Conservation (phyloP, 2,329 filamentous ascomycete species). For the Drechslera avenae region DNA sequence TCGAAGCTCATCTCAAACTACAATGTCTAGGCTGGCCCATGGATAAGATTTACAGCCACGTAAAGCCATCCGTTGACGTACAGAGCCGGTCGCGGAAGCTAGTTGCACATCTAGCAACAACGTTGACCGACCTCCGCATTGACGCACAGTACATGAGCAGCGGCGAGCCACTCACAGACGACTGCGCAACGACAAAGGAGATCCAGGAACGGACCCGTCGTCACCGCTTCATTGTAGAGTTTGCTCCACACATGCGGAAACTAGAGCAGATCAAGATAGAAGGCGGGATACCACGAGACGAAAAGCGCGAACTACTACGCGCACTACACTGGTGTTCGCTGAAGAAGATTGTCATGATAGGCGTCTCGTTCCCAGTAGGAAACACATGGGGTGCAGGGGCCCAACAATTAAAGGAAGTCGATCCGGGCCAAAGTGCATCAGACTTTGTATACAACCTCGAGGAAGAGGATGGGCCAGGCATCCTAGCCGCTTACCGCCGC, state of each 20-base stretch:
- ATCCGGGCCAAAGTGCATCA: constrained; percentile 25
- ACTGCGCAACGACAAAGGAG: constrained; percentile 19
- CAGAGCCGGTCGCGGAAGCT: constrained; percentile 34
- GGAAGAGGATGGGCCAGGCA: constrained; percentile 35
- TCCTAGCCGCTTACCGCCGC: constrained; percentile 33
- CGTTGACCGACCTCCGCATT: constrained; percentile 50
- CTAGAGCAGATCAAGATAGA: constrained; percentile 54
- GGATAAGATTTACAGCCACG: constrained; percentile 51
- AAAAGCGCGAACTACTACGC: constrained; percentile 53
- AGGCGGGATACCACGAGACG: constrained; percentile 54
- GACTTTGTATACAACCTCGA: constrained; percentile 33
- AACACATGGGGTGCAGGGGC: constrained; percentile 53
- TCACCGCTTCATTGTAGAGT: constrained; percentile 50
- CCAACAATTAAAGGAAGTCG: constrained; percentile 36
- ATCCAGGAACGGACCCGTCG: constrained; percentile 34
- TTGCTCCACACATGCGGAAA: constrained; percentile 50
- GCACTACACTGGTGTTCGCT: constrained; percentile 51
- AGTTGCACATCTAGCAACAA: constrained; percentile 48
- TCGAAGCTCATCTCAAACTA: constrained; percentile 53
- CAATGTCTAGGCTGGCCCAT: constrained; percentile 55
- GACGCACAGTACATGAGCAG: constrained; percentile 44
- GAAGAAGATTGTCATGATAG: constrained; percentile 54
- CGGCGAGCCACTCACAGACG: constrained; percentile 42
- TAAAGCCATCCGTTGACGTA: constrained; percentile 29
- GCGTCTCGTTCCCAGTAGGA: constrained; percentile 50